Evolutionary conservation across 164 flowering plant genomes (phyloP).

Genomic region (grape (Vitis vinifera)): ASM3070453v1 NC_081810.1:23140001-23140500

Average conservation of each 20-base stretch:
- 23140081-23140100: too few species aligned
- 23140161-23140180: background rate
- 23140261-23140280: constrained; percentile 17
- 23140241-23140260: constrained; percentile 15
- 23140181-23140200: background rate
- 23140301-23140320: constrained; percentile 15
- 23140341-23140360: background rate
- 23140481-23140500: too few species aligned
- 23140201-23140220: background rate
- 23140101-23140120: too few species aligned
- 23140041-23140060: too few species aligned
- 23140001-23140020: too few species aligned
- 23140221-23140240: constrained; percentile 22
- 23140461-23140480: too few species aligned
- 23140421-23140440: too few species aligned
- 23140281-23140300: constrained; percentile 16
- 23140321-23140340: constrained; percentile 22
- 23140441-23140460: too few species aligned
- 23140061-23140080: too few species aligned
- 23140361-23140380: background rate
- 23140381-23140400: too few species aligned
- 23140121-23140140: background rate
- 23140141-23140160: background rate
- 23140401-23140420: too few species aligned
- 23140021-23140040: too few species aligned